Evolutionary conservation across 2,329 filamentous ascomycete species (phyloP), one percentile per base, ranked within the genome.

Genomic region (Colletotrichum plurivorum): DNA sequence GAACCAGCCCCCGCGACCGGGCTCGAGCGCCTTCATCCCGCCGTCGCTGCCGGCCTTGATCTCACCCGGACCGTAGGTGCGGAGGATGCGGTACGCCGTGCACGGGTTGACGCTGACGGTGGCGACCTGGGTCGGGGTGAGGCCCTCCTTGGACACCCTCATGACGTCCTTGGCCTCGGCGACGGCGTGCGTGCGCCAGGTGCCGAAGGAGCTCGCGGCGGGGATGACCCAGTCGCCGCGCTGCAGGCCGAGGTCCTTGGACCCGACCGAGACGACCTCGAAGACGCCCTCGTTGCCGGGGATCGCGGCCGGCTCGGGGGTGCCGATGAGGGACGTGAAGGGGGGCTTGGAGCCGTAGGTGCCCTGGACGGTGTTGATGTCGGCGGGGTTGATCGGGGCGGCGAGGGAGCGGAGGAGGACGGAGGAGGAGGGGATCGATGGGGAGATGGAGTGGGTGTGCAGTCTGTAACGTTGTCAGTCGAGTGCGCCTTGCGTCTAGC

Each of bases 351-450:
- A 90, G 71, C 95, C 95, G 83, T 99, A 99, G 4, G 95, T 94
- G 73, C 96, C 96, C 84, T 99, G 96, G 76, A 99, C 93, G 76
- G 95, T 95, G 85, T 99, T 99, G 81, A 99, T 93, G 83, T 99
- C 96, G 76, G 96, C 95, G 25, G 96, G 96, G 84, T 99, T 99
- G 80, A 99, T 94, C 66, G 96, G 94, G 1, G 94, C 90, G 39
- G 95, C 93, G 75, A 99, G 93, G 75, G 96, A 92, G 79, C 94
- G 94, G 69, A 99, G 85, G 63, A 95, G 94, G 73, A 97, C 82
- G 54, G 87, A 83, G 55, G 80, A 81, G 41, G 84, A 79, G 55
- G 93, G 92, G 71, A 94, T 88, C 4, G 89, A 87, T 3, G 93
- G 93, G 4, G 92, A 92, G 77, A 95, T 94, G 73, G 92, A 94